phyloP scores from a whole-genome alignment of 2,329 filamentous ascomycete species.

The Penicillium olsonii region DNA sequence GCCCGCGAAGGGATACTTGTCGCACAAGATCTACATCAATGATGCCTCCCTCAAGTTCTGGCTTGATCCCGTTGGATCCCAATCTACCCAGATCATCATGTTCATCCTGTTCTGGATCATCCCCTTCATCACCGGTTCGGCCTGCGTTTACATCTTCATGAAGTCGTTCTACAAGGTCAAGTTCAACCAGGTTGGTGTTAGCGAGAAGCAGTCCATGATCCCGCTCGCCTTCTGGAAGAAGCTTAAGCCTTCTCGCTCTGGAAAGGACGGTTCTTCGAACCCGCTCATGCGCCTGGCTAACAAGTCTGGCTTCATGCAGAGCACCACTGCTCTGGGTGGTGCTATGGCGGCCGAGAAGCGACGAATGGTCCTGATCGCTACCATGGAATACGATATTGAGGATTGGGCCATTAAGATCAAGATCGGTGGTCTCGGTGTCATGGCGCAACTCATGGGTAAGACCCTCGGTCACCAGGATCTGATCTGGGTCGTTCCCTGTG shows the following conservation, averaged over 20 bases:
- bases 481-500: slow-evolving; percentile 65
- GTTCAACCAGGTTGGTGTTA: slow-evolving; percentile 60
- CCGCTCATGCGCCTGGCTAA: slow-evolving; percentile 38
- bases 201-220: slow-evolving; percentile 48
- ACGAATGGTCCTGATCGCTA: slow-evolving; percentile 65
- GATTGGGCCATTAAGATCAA: slow-evolving; percentile 72
- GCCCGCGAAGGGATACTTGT: slow-evolving; percentile 56
- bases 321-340: slow-evolving; percentile 33
- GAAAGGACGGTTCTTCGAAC: slow-evolving; percentile 31
- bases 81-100: slow-evolving; percentile 55
- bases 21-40: slow-evolving; percentile 58
- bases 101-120: slow-evolving; percentile 58
- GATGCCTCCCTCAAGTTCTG: slow-evolving; percentile 56
- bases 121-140: slow-evolving; percentile 52
- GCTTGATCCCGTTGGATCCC: slow-evolving; percentile 55
- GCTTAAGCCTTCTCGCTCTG: slow-evolving; percentile 32
- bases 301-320: slow-evolving; percentile 40
- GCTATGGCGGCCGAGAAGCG: slow-evolving; percentile 30
- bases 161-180: slow-evolving; percentile 65
- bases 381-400: slow-evolving; percentile 72
- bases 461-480: slow-evolving; percentile 65
- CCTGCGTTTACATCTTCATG: slow-evolving; percentile 60
- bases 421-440: slow-evolving; percentile 69
- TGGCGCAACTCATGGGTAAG: slow-evolving; percentile 71
- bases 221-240: slow-evolving; percentile 40